Base-by-base conservation (phyloP, 2,329 filamentous ascomycete species). In the Aspergillus jensenii region DNA sequence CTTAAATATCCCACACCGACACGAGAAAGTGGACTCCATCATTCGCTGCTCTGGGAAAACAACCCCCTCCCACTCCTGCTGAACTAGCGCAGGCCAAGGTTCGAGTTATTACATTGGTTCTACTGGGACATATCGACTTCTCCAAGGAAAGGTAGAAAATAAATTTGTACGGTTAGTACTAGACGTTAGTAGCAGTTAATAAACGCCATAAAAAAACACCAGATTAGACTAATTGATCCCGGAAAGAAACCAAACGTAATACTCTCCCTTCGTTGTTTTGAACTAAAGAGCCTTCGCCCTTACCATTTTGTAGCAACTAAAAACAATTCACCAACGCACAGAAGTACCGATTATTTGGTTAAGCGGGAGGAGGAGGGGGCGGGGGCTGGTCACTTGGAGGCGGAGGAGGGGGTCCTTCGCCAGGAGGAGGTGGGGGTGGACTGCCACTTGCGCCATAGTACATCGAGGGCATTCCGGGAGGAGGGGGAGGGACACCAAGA, bases 341-440 rank as follows among this genome's bases (percentile, higher is more conserved):
- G 5, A 21, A 21, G 23, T 5, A 25, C 23, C 15, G 14, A 31
- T 17, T 23, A 19, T 25, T 37, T 8, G 33, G 50, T 68, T 62
- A 76, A 51, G 70, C 68, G 41, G 86, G 85, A 53, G 83, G 83
- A 39, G 86, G 86, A 23, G 89, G 87, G 21, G 89, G 87, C 21
- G 86, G 87, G 62, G 83, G 84, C 60, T 81, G 79, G 58, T 86
- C 83, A 65, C 82, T 82, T 15, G 80, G 79, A 41, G 78, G 77
- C 64, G 77, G 77, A 65, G 76, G 76, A 9, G 75, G 75, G 23
- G 75, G 75, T 43, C 69, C 73, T 55, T 78, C 74, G 52, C 69
- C 74, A 59, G 75, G 75, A n/a, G 75, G 75, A 9, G 75, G 75
- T 14, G 75, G 75, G 0, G 75, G 75, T 53, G 75, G 75, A 41